These are phyloP conservation scores for Panus rudis DNA, from an alignment of 768 basidiomycete genomes.

Conservation along the genomic window DNA sequence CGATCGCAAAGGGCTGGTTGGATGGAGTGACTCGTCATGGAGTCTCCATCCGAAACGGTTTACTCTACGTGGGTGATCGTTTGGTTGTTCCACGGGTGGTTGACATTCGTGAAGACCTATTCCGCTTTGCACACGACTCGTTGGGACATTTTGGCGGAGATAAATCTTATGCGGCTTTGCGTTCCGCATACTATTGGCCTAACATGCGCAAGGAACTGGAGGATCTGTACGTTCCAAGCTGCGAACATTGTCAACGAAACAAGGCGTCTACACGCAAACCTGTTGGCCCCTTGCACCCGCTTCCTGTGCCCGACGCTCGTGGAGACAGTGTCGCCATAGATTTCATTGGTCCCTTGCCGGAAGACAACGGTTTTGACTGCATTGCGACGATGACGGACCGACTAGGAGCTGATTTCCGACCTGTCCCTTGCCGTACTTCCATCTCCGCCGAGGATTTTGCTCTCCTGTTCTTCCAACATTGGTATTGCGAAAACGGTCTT, in stretches of 20 bases:
- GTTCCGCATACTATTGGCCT: slow-evolving; percentile 15
- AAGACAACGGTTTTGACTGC: slow-evolving; percentile 17
- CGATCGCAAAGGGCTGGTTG: slow-evolving; percentile 1
- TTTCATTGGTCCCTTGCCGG: slow-evolving; percentile 24
- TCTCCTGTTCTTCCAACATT: slow-evolving; percentile 18
- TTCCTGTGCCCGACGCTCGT: slow-evolving; percentile 13
- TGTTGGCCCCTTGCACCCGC: slow-evolving; percentile 17
- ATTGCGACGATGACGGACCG: slow-evolving; percentile 21
- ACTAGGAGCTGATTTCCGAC: slow-evolving; percentile 7
- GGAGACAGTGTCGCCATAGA: slow-evolving; percentile 20
- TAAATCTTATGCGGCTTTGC: slow-evolving; percentile 15
- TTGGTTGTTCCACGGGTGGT: slow-evolving; percentile 15
- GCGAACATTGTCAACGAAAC: slow-evolving; percentile 26
- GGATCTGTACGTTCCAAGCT: slow-evolving; percentile 24
- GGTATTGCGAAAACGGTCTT: slow-evolving; percentile 25
- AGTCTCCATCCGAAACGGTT: slow-evolving; percentile 3
- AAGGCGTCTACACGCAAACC: slow-evolving; percentile 23
- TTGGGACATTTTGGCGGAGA: slow-evolving; percentile 16
- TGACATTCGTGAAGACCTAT: slow-evolving; percentile 10
- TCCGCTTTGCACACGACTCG: slow-evolving; percentile 13
- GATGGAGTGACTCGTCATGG: background rate
- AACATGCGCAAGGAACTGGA: slow-evolving; percentile 28
- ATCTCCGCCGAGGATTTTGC: slow-evolving; percentile 16
- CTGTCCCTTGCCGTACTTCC: slow-evolving; percentile 6
- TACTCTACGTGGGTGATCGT: slow-evolving; percentile 14